Evolutionary conservation across 2,329 filamentous ascomycete genomes (phyloP), one percentile per base, ranked within the genome.

Genomic region (Epichloe coenophiala): DNA sequence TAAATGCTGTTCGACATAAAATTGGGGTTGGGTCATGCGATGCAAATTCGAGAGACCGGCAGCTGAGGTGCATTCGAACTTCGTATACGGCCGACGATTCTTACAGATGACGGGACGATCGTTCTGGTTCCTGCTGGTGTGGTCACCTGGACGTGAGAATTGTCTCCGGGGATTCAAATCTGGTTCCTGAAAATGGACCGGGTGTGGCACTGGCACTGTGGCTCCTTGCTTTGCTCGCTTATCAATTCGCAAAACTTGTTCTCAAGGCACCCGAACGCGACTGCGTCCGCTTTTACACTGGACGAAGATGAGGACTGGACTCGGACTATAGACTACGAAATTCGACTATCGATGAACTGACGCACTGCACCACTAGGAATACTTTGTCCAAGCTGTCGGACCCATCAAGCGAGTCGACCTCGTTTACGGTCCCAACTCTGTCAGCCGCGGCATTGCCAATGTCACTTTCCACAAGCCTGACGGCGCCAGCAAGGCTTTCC

Each of bases 361-460:
- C 83, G 70, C 73, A 67, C 73, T 74, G 68, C 69, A 70, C 68
- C 70, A 70, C 72, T 88, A 98, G 93, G 93, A 98, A 74, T 98
- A 97, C 71, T 97, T 98, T 69, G 72, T 77, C 64, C 84, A 88
- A 65, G 85, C 87, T 61, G 82, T 95, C 67, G 91, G 90, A 59
- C 80, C 86, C 56, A 87, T 97, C 71, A 96, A 94, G 78, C 85
- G 80, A 69, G 88, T 94, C 57, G 83, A 93, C 60, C 76, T 98
- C 61, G 88, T 87, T 48, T 98, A 98, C 71, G 93, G 91, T 62
- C 88, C 91, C 57, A 88, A 87, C 65, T 91, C 91, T 57, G 80
- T 83, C 59, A 96, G 90, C 77, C 87, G 89, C 65, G 93, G 93
- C 58, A 88, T 91, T 64, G 90, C 90, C 61, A 93, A 88, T 50